Percentiles rank a stretch among this genome's conserved stretches.
phyloP scores from a whole-genome alignment of 106 monocot species.

The Dendrobium huoshanense region DNA sequence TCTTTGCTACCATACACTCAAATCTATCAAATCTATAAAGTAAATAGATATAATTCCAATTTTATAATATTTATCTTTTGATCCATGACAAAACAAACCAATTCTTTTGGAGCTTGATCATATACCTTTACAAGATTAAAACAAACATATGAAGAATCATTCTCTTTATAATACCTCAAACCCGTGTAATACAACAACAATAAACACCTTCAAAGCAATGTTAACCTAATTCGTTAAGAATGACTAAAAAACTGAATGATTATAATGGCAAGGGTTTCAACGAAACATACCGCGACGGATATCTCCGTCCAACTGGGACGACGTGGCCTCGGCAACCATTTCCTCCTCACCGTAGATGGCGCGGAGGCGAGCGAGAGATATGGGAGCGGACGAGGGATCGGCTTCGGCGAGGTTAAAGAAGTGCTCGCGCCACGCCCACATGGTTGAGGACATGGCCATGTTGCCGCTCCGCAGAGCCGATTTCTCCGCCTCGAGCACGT shows the following conservation, averaged over 20 bases:
- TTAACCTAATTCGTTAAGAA: background rate
- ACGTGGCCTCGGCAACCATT: background rate
- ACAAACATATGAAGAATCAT: no score
- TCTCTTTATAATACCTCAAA: background rate
- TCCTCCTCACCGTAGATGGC: slow-evolving; percentile 48
- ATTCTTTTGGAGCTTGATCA: background rate
- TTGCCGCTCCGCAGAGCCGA: slow-evolving; percentile 22
- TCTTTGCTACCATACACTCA: no score
- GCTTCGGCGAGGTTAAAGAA: slow-evolving; percentile 29
- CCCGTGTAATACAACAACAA: background rate
- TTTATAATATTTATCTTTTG: no score
- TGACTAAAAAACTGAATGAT: background rate
- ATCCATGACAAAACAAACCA: background rate
- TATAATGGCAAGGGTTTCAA: background rate
- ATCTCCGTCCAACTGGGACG: background rate
- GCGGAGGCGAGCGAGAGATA: slow-evolving; percentile 33
- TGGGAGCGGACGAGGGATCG: slow-evolving; percentile 21
- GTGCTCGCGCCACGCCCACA: slow-evolving; percentile 50
- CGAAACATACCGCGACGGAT: background rate
- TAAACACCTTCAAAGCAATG: background rate
- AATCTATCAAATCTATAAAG: no score
- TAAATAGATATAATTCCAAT: no score
- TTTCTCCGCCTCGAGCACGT: slow-evolving; percentile 52
- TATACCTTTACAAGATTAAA: background rate
- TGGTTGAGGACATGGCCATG: slow-evolving; percentile 30